Percentiles rank a stretch among this genome's conserved stretches.
phyloP scores from a whole-genome alignment of 305 asterid genomes.

The Lippia alba region DNA sequence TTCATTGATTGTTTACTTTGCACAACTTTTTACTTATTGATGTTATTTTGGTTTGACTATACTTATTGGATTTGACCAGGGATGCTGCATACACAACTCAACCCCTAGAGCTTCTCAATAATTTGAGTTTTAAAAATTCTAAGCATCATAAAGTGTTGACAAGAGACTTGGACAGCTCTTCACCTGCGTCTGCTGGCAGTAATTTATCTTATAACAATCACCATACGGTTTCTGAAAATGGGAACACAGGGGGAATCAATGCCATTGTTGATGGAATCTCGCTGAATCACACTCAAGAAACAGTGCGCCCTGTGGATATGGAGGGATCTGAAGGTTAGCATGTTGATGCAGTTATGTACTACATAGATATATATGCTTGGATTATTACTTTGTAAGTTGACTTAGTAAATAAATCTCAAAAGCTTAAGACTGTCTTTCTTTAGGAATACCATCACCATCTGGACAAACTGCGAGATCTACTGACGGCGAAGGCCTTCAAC shows the following conservation, averaged over 20 bases:
- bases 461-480: constrained; percentile 60
- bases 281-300: constrained; percentile 58
- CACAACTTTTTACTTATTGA: constrained; percentile 24
- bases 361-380: constrained; percentile 23
- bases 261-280: constrained; percentile 50
- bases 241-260: constrained; percentile 46
- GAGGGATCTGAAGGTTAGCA: constrained; percentile 86
- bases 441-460: constrained; percentile 90
- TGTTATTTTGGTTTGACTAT: constrained; percentile 31
- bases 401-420: constrained; percentile 29
- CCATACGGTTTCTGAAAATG: constrained; percentile 56
- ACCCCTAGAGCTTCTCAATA: constrained; percentile 98
- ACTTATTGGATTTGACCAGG: constrained; percentile 55
- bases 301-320: constrained; percentile 50
- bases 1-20: constrained; percentile 19
- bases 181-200: constrained; percentile 45
- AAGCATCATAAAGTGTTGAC: constrained; percentile 54
- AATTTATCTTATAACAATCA: constrained; percentile 43
- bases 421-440: constrained; percentile 34
- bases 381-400: neutral
- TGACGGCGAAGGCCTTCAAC: constrained; percentile 66
- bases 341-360: constrained; percentile 29
- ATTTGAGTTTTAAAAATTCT: constrained; percentile 73
- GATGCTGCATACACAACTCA: constrained; percentile 97
- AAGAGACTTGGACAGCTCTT: constrained; percentile 58